Evolutionary conservation across 805 yeast species (phyloP).

Genomic region (Lachancea sp.): DNA sequence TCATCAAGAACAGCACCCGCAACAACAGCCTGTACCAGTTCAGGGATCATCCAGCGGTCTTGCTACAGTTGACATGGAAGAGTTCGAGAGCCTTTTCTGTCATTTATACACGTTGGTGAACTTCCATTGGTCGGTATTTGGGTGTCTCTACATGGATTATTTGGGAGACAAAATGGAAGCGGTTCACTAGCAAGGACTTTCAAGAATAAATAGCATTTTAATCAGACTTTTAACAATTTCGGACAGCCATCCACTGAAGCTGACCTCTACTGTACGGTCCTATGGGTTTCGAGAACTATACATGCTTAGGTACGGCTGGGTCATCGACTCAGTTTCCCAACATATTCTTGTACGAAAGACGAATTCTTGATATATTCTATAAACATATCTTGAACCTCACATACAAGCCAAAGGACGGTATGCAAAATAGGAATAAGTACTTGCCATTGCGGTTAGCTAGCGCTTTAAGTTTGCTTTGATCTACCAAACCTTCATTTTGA

Average conservation of each 20-base stretch:
- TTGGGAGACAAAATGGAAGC: constrained; percentile 24
- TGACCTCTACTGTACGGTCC: background rate
- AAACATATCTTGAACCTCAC: background rate
- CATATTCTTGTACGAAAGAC: background rate
- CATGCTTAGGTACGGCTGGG: background rate
- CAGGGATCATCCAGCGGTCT: constrained; percentile 4
- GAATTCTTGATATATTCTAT: background rate
- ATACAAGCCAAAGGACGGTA: too few relatives aligned
- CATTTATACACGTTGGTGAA: constrained; percentile 60
- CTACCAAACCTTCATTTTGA: too few relatives aligned
- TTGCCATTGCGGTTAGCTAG: too few relatives aligned
- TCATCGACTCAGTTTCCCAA: background rate
- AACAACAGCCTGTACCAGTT: too few relatives aligned
- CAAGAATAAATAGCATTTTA: constrained; percentile 2
- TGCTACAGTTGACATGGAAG: constrained; percentile 37
- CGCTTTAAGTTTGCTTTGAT: too few relatives aligned
- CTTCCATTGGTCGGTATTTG: constrained; percentile 82
- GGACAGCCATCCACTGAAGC: too few relatives aligned
- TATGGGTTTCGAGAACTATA: background rate
- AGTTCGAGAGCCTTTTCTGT: constrained; percentile 50
- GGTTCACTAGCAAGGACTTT: constrained; percentile 2
- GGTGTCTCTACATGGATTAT: constrained; percentile 51
- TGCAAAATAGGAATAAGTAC: too few relatives aligned
- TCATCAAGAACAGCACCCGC: background rate
- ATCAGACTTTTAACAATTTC: constrained; percentile 4